Conservation (phyloP, 495 filamentous ascomycete genomes). For the Annulohypoxylon nitens region DNA sequence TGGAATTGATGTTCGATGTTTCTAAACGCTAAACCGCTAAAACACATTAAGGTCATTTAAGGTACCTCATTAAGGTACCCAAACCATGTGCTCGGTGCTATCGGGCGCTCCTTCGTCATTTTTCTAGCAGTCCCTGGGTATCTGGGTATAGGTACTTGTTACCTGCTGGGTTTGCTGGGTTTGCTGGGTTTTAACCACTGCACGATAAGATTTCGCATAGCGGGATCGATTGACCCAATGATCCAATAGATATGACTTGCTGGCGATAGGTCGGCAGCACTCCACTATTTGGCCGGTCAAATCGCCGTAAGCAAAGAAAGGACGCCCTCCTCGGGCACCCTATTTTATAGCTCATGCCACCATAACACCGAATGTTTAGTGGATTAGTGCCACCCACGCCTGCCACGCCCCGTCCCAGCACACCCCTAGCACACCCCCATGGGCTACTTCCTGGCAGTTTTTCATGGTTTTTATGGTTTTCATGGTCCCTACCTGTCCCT, state of each 20-base stretch:
- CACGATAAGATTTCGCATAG: constrained; percentile 41
- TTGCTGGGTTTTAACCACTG: not conserved
- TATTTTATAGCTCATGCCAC: constrained; percentile 52
- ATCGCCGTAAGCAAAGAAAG: constrained; percentile 59
- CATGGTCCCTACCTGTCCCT: not conserved
- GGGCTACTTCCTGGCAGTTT: constrained; percentile 9
- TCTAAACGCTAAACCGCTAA: constrained; percentile 2
- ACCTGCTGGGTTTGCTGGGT: no score
- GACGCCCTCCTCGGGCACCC: constrained; percentile 45
- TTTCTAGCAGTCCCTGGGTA: not conserved
- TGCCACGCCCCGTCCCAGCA: constrained; percentile 7
- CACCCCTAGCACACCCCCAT: constrained; percentile 26
- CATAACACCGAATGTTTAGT: constrained; percentile 50
- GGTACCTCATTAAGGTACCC: not conserved
- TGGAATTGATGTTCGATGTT: constrained; percentile 7
- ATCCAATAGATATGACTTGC: constrained; percentile 38
- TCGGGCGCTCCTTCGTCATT: constrained; percentile 12
- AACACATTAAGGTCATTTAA: constrained; percentile 7
- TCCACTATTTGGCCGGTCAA: constrained; percentile 70
- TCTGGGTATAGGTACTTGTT: no score
- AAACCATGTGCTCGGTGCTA: constrained; percentile 12
- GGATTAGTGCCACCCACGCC: constrained; percentile 42
- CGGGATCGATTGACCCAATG: constrained; percentile 21
- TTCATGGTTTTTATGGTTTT: not conserved
- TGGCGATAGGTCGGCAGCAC: constrained; percentile 54